Evolutionary conservation across 2,329 filamentous ascomycete species (phyloP).

Genomic region (Pseudophaeomoniella oleicola): DNA sequence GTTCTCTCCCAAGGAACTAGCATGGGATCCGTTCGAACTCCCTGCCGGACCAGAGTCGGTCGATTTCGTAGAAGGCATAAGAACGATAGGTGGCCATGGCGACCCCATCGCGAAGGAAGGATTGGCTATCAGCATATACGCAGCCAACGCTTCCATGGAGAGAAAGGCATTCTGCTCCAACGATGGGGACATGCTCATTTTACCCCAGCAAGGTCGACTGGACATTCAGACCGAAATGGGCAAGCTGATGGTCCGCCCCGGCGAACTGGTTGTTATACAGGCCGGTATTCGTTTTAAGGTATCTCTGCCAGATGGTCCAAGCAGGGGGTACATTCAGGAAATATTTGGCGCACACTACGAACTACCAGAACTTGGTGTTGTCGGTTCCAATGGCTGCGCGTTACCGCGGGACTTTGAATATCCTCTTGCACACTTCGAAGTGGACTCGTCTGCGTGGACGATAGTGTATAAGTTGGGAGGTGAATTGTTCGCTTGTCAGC

Average conservation of each 20-base stretch:
- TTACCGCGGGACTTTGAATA: constrained; percentile 51
- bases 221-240: constrained; percentile 58
- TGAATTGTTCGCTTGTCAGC: constrained; percentile 43
- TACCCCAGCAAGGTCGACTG: constrained; percentile 49
- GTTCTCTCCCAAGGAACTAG: constrained; percentile 39
- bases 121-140: constrained; percentile 40
- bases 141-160: constrained; percentile 41
- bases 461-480: constrained; percentile 50
- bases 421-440: constrained; percentile 43
- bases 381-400: constrained; percentile 52
- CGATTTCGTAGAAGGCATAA: constrained; percentile 41
- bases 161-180: constrained; percentile 44
- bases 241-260: constrained; percentile 47
- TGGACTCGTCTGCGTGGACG: constrained; percentile 35
- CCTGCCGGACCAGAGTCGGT: constrained; percentile 30
- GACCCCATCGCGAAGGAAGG: constrained; percentile 43
- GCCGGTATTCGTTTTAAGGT: constrained; percentile 51
- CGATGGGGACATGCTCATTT: constrained; percentile 53
- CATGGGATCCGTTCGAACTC: constrained; percentile 43
- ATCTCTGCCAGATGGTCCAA: constrained; percentile 39
- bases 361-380: constrained; percentile 51
- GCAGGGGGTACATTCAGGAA: constrained; percentile 53
- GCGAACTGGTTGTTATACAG: constrained; percentile 53
- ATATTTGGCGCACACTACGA: constrained; percentile 50
- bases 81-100: constrained; percentile 40